Conservation (phyloP, 2,329 filamentous ascomycete genomes). For the Diaporthe sp. region DNA sequence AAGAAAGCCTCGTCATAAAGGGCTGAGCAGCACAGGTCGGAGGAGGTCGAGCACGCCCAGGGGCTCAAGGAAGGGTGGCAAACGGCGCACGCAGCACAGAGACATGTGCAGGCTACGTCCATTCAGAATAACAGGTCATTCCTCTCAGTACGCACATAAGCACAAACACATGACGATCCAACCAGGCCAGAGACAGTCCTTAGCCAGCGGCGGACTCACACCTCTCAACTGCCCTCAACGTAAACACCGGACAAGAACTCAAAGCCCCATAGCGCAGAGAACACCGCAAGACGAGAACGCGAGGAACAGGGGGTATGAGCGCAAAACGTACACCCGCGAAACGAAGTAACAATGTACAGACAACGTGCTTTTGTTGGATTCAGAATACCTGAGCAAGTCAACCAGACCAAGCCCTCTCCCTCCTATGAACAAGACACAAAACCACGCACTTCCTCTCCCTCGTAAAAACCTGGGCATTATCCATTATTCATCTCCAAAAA, state of each 20-base stretch:
- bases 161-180: background rate
- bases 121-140: too few relatives aligned
- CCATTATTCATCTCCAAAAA: slow-evolving; percentile 28
- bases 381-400: background rate
- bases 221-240: background rate
- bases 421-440: background rate
- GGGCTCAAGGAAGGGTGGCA: too few relatives aligned
- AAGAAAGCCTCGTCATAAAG: too few relatives aligned
- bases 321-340: background rate
- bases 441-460: background rate
- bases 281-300: background rate
- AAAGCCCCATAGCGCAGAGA: background rate
- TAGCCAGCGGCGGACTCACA: background rate
- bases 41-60: too few relatives aligned
- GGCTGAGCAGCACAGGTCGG: too few relatives aligned
- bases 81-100: too few relatives aligned
- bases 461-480: slow-evolving; percentile 16
- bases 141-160: background rate
- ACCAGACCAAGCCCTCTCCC: background rate
- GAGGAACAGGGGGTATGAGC: background rate
- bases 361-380: slow-evolving; percentile 18
- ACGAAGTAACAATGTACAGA: background rate
- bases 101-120: too few relatives aligned
- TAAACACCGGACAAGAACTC: background rate
- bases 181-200: background rate